These are phyloP conservation scores for Papiliotrema laurentii DNA, from an alignment of 1,284 basidiomycete genomes.

Conservation along the genomic window DNA sequence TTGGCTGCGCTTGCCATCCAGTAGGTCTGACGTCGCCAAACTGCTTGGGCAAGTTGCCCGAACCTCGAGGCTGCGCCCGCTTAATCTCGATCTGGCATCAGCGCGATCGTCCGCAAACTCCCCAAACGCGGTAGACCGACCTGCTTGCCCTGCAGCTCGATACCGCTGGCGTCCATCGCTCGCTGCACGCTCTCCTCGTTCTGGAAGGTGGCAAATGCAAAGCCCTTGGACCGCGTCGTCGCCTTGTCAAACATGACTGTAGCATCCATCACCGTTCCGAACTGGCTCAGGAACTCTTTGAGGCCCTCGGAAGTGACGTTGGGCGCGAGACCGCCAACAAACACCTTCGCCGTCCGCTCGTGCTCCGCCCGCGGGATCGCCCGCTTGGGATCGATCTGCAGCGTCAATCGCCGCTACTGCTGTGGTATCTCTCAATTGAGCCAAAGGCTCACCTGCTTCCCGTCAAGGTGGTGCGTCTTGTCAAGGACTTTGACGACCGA, in stretches of 20 bases:
- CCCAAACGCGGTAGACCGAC: conserved; percentile 51
- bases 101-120: not conserved
- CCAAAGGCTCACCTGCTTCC: conserved; percentile 71
- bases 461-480: conserved; percentile 82
- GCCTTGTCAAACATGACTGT: conserved; percentile 99
- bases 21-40: conserved; percentile 33
- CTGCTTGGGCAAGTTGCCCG: conserved; percentile 36
- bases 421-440: not conserved
- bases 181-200: conserved; percentile 81
- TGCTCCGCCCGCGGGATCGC: conserved; percentile 95
- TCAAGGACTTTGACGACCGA: conserved; percentile 87
- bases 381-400: conserved; percentile 97
- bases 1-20: not conserved
- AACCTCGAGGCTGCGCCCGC: conserved; percentile 72
- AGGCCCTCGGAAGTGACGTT: conserved; percentile 90
- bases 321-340: conserved; percentile 90
- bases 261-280: conserved; percentile 88
- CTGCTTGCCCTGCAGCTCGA: conserved; percentile 87
- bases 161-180: conserved; percentile 75
- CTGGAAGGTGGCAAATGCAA: conserved; percentile 91
- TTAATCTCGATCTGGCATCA: conserved; percentile 82
- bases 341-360: conserved; percentile 84
- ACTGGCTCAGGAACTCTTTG: conserved; percentile 83
- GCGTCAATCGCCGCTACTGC: not conserved
- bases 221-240: conserved; percentile 91